Conservation (phyloP, 1,139 yeast species). For the Diutina ranongensis region DNA sequence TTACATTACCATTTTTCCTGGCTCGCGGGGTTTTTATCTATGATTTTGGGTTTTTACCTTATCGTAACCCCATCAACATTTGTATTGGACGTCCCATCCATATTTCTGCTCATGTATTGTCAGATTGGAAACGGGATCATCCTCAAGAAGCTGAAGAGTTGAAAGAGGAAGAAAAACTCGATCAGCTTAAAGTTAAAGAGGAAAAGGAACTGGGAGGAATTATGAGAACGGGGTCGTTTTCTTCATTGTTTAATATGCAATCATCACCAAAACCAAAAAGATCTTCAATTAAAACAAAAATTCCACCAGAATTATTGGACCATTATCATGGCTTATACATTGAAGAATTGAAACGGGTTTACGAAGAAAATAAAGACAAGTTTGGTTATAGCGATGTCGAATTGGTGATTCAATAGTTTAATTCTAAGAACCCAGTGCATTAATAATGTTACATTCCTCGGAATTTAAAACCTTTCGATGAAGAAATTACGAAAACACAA, state of each 20-base stretch:
- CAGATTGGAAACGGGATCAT: not conserved
- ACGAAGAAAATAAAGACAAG: conserved; percentile 54
- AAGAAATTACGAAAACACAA: no score
- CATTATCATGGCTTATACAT: conserved; percentile 65
- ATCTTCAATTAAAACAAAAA: conserved; percentile 11
- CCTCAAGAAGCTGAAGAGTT: conserved; percentile 8
- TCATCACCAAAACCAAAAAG: not conserved
- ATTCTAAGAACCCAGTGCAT: no score
- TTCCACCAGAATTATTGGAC: conserved; percentile 40
- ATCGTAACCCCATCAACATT: conserved; percentile 66
- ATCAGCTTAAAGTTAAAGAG: conserved; percentile 12
- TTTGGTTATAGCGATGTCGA: conserved; percentile 42
- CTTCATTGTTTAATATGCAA: not conserved
- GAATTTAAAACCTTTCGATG: no score
- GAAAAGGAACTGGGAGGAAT: conserved; percentile 9
- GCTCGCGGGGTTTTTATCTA: conserved; percentile 91
- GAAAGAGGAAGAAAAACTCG: conserved; percentile 7
- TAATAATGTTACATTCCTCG: no score
- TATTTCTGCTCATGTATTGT: conserved; percentile 32
- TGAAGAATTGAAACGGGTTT: conserved; percentile 53
- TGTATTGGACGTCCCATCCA: conserved; percentile 77
- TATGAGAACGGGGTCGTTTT: conserved; percentile 11
- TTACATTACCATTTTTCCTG: conserved; percentile 83
- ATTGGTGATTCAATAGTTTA: conserved; percentile 22
- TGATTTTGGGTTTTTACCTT: conserved; percentile 86